Evolutionary conservation across 2,329 filamentous ascomycete species (phyloP).

Genomic region (Coniella vitis): DNA sequence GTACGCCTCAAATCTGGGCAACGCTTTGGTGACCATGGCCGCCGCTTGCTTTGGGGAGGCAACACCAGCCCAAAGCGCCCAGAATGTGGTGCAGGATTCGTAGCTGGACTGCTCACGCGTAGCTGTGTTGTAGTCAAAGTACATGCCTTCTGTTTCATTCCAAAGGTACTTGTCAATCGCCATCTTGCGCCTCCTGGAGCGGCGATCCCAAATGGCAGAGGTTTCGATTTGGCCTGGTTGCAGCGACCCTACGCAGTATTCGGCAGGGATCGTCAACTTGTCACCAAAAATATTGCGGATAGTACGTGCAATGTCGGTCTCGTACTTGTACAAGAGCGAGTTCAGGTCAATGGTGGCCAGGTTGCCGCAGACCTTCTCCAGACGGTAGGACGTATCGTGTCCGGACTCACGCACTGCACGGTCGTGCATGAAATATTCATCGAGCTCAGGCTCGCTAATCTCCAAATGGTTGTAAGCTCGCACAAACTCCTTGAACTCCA

Average conservation of each 20-base stretch:
- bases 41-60: conserved; percentile 82
- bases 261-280: conserved; percentile 70
- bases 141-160: conserved; percentile 90
- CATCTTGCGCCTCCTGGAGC: conserved; percentile 74
- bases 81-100: conserved; percentile 90
- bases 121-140: conserved; percentile 91
- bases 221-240: conserved; percentile 66
- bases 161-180: conserved; percentile 90
- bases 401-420: conserved; percentile 93
- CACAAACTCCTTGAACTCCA: conserved; percentile 81
- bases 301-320: conserved; percentile 81
- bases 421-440: conserved; percentile 94
- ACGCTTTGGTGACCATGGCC: conserved; percentile 68
- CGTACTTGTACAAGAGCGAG: conserved; percentile 93
- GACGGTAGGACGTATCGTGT: conserved; percentile 90
- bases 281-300: conserved; percentile 83
- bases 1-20: conserved; percentile 81
- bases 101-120: conserved; percentile 76
- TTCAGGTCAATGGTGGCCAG: conserved; percentile 93
- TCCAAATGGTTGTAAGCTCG: conserved; percentile 74
- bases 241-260: conserved; percentile 68
- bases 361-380: conserved; percentile 82
- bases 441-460: conserved; percentile 78
- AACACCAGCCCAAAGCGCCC: conserved; percentile 93
- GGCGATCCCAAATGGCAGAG: conserved; percentile 84